phyloP scores from a whole-genome alignment of 257 asterid species.

The Jasminum sambac region DNA sequence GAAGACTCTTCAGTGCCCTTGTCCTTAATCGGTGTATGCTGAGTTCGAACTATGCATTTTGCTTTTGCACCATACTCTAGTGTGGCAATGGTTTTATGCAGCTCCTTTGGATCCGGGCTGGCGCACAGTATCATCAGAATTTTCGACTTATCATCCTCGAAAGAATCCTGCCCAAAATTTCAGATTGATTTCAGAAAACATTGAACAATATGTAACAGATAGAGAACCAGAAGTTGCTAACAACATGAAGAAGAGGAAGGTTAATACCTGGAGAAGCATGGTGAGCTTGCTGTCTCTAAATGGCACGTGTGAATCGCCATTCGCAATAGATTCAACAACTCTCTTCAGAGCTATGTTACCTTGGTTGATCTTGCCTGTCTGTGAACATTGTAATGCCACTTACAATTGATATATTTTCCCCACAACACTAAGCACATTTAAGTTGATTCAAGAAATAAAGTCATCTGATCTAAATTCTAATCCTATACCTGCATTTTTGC shows the following conservation, averaged over 20 bases:
- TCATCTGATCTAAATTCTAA: neutral
- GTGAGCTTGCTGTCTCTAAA: constrained; percentile 97
- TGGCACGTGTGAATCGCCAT: constrained; percentile 95
- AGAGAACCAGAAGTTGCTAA: neutral
- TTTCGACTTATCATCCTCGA: constrained; percentile 91
- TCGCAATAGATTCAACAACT: constrained; percentile 96
- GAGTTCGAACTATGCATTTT: constrained; percentile 85
- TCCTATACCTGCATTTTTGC: constrained; percentile 83
- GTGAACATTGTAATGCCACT: constrained; percentile 25
- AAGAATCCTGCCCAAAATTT: constrained; percentile 64
- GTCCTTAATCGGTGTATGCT: constrained; percentile 71
- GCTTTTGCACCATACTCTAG: constrained; percentile 97
- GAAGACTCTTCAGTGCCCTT: constrained; percentile 77
- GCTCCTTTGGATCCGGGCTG: constrained; percentile 89
- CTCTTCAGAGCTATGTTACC: constrained; percentile 86
- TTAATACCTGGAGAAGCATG: constrained; percentile 90
- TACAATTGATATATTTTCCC: neutral
- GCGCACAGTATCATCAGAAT: constrained; percentile 92
- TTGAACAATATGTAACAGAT: neutral
- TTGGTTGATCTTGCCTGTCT: constrained; percentile 95
- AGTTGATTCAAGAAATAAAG: neutral
- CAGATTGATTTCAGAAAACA: constrained; percentile 16
- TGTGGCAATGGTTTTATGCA: constrained; percentile 90
- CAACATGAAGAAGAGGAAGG: neutral
- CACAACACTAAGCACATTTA: neutral